Percentiles rank a stretch among this genome's conserved stretches.
phyloP scores from a whole-genome alignment of 2,329 filamentous ascomycete genomes.

The Claviceps sp. region DNA sequence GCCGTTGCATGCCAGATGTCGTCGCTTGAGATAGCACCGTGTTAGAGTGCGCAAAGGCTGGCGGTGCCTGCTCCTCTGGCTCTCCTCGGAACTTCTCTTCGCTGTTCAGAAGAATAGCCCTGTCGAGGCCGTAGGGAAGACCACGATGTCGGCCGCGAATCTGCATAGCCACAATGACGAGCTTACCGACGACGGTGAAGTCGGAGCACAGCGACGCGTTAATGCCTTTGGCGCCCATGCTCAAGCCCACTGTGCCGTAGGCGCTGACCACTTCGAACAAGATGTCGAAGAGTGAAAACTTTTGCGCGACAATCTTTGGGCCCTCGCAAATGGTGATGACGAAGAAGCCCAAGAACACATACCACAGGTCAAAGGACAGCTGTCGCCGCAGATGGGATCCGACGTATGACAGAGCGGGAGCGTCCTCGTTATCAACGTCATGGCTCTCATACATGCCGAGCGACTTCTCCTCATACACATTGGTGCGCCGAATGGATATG shows the following conservation, averaged over 20 bases:
- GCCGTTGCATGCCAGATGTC: constrained; percentile 17
- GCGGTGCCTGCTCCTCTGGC: constrained; percentile 31
- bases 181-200: constrained; percentile 61
- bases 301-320: constrained; percentile 43
- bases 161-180: constrained; percentile 56
- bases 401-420: constrained; percentile 64
- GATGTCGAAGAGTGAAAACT: constrained; percentile 55
- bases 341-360: constrained; percentile 86
- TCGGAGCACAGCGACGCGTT: constrained; percentile 74
- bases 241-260: constrained; percentile 88
- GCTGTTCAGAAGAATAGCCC: constrained; percentile 45
- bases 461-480: constrained; percentile 89
- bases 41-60: constrained; percentile 22
- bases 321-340: constrained; percentile 86
- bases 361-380: constrained; percentile 96
- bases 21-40: constrained; percentile 22
- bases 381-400: constrained; percentile 84
- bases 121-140: constrained; percentile 51
- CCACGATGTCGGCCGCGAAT: constrained; percentile 57
- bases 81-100: constrained; percentile 42
- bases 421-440: constrained; percentile 35
- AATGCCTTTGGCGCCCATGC: constrained; percentile 62
- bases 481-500: constrained; percentile 85
- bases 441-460: constrained; percentile 55
- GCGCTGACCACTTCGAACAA: constrained; percentile 83